phyloP scores from a whole-genome alignment of 257 asterid genomes.

The Solanum virginianum region DNA sequence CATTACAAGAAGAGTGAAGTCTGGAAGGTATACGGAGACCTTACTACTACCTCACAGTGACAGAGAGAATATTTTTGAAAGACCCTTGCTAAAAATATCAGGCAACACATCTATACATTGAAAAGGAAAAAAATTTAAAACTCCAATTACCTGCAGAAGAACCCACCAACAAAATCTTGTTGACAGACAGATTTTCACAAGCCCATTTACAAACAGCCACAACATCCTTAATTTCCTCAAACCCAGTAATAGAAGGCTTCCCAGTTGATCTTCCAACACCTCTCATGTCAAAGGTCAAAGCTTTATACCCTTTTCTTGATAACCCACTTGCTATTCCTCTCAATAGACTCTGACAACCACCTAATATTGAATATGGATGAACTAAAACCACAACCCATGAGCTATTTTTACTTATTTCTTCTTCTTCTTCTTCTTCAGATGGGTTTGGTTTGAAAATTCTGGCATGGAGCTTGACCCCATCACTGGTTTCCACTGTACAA shows the following conservation, averaged over 20 bases:
- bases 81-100: no score
- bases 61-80: no score
- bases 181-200: slow-evolving; percentile 6
- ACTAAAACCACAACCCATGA: slow-evolving; percentile 28
- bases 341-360: slow-evolving; percentile 31
- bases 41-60: no score
- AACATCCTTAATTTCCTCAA: slow-evolving; percentile 28
- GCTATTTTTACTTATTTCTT: neutral
- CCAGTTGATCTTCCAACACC: slow-evolving; percentile 45
- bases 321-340: slow-evolving; percentile 35
- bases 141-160: slow-evolving; percentile 41
- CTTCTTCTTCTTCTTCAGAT: neutral
- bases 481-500: slow-evolving; percentile 37
- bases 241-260: slow-evolving; percentile 31
- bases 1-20: neutral
- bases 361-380: slow-evolving; percentile 47
- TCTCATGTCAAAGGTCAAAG: slow-evolving; percentile 48
- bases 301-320: slow-evolving; percentile 33
- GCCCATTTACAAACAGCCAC: slow-evolving; percentile 45
- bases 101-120: neutral
- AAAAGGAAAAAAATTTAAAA: neutral
- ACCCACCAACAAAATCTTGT: slow-evolving; percentile 29
- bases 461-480: slow-evolving; percentile 27
- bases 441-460: slow-evolving; percentile 20
- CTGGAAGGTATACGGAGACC: no score